These are phyloP conservation scores for Jaapia argillacea DNA, from an alignment of 768 basidiomycete species.

Conservation along the genomic window DNA sequence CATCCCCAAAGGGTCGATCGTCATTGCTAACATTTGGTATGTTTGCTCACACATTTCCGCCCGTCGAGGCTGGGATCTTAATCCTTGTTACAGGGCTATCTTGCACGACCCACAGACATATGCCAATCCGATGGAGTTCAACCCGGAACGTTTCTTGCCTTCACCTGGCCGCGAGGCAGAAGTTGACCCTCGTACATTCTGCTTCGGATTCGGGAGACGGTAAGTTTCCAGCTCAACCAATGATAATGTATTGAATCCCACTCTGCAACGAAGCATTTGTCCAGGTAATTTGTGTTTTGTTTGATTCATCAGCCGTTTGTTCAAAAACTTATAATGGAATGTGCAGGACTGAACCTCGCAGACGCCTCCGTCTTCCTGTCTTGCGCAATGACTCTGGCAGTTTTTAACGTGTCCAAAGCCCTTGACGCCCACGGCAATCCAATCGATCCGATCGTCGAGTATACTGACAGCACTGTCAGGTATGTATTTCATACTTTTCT, in stretches of 20 bases:
- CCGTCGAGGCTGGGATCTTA: no score
- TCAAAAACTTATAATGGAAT: constrained; percentile 1
- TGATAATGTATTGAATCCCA: background rate
- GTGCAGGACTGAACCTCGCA: constrained; percentile 11
- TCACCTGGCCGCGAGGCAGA: constrained; percentile 9
- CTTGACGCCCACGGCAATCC: constrained; percentile 7
- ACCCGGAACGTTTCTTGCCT: constrained; percentile 19
- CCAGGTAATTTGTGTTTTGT: constrained; percentile 1
- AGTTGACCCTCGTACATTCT: constrained; percentile 9
- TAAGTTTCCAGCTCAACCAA: constrained; percentile 2
- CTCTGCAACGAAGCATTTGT: constrained; percentile 1
- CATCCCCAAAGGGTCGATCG: constrained; percentile 9
- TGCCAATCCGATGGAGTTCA: constrained; percentile 17
- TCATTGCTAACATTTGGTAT: constrained; percentile 12
- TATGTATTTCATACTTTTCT: constrained; percentile 1
- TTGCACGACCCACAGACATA: constrained; percentile 19
- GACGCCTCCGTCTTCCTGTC: constrained; percentile 12
- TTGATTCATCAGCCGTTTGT: background rate
- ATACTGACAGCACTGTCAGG: constrained; percentile 9
- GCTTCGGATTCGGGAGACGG: constrained; percentile 19
- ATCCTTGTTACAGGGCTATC: no score
- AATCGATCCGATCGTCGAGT: constrained; percentile 5
- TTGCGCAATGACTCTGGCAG: constrained; percentile 9
- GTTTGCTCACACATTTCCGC: no score
- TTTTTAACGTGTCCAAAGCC: constrained; percentile 2